phyloP scores from a whole-genome alignment of 2,329 filamentous ascomycete genomes.

The Arthrobotrys pseudoclavata region DNA sequence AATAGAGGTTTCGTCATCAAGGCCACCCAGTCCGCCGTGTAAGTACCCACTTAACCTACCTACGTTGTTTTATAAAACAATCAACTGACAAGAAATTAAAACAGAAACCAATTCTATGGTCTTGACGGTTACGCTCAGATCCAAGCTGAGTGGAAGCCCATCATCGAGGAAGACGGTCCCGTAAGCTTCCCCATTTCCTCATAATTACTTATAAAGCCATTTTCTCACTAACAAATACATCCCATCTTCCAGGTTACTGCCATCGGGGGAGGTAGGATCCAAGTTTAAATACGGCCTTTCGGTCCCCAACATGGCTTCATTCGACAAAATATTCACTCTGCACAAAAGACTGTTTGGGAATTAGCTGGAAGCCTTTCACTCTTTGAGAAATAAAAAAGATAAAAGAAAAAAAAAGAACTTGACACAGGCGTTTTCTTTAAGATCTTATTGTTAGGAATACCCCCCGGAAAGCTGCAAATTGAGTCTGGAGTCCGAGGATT shows the following conservation, averaged over 20 bases:
- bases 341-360: too few relatives aligned
- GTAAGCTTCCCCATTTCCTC: constrained; percentile 20
- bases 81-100: neutral
- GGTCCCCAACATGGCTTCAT: too few relatives aligned
- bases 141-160: constrained; percentile 34
- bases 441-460: neutral
- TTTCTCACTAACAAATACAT: neutral
- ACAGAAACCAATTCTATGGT: constrained; percentile 11
- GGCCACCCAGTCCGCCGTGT: constrained; percentile 32
- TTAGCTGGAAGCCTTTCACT: neutral
- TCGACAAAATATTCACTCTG: too few relatives aligned
- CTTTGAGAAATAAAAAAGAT: neutral
- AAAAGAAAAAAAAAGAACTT: neutral
- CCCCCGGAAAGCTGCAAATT: neutral
- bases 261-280: neutral
- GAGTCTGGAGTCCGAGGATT: neutral
- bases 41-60: neutral
- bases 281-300: neutral
- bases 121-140: constrained; percentile 13
- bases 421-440: neutral
- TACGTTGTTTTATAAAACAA: neutral
- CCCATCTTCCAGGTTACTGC: neutral
- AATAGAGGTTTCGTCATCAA: constrained; percentile 32
- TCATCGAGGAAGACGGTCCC: constrained; percentile 36
- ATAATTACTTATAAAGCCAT: neutral